Base-by-base conservation (phyloP, 1,139 yeast species). In the Magnusiomyces fungicola region DNA sequence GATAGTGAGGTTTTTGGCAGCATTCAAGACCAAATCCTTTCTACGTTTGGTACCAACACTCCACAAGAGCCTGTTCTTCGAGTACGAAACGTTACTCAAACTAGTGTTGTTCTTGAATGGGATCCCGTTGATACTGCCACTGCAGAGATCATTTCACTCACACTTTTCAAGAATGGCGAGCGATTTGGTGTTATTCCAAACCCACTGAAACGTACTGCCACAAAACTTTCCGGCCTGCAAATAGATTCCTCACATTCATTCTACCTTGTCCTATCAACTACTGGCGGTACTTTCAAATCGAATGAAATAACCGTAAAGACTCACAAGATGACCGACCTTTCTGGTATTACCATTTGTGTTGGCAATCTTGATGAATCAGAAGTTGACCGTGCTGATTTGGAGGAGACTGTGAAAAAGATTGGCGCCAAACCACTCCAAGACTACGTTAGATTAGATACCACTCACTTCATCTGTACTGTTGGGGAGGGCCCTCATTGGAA, bases 21-120 rank as follows among this genome's bases (percentile, higher is more conserved):
- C 27, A 74, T 87, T 45, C 98, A 92, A 66, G 80, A 81, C 39
- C 83, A 82, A 56, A 88, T 92, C 50, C 72, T 83, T 54, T 70
- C 73, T 39, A 72, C 81, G 2, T 92, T 84, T 65, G 97, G 97
- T 33, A 75, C 77, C 27, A 72, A 79, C 52, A 76, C 79, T 56
- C 98, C 99, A 16, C 65, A 75, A 53, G 62, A 75, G 1, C 99
- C 98, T 0, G 72, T 71, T n/a, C 74, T 92, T 56, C 75, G 77
- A 51, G 73, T 83, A 38, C 76, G 80, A 51, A 92, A 92, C 63
- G 81, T 84, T 43, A 92, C 98, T 2, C 98, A 94, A 66, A 92
- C 99, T 0, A 82, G 94, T 51, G 88, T 95, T 64, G 97, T 90
- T 33, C 74, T 92, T 55, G 95, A 88, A 65, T 92, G 98, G 98